phyloP scores from a whole-genome alignment of 352 stramenopile genomes.

The Phytophthora meadii region DNA sequence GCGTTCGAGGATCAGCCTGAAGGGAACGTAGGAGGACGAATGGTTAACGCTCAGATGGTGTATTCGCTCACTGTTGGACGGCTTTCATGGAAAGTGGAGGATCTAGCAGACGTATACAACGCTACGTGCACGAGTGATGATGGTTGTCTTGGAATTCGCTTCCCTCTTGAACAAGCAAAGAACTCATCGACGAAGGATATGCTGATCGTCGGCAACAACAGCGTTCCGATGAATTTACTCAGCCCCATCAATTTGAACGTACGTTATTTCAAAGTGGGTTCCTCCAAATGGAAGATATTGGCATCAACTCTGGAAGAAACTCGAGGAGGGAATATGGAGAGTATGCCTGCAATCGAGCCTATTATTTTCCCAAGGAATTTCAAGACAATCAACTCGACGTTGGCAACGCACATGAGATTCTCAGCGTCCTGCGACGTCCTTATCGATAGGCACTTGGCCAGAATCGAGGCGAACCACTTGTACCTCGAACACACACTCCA shows the following conservation, averaged over 20 bases:
- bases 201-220: conserved; percentile 6
- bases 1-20: conserved; percentile 5
- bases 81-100: conserved; percentile 20
- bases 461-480: conserved; percentile 12
- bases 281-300: conserved; percentile 10
- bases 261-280: conserved; percentile 1
- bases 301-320: conserved; percentile 15
- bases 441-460: conserved; percentile 7
- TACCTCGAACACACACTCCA: conserved; percentile 52
- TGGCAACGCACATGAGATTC: conserved; percentile 8
- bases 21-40: background rate
- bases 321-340: conserved; percentile 5
- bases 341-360: background rate
- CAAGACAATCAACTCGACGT: conserved; percentile 14
- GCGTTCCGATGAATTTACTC: conserved; percentile 6
- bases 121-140: conserved; percentile 1
- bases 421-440: conserved; percentile 3
- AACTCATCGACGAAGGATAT: conserved; percentile 2
- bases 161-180: conserved; percentile 1
- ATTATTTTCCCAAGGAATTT: conserved; percentile 17
- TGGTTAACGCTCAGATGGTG: conserved; percentile 18
- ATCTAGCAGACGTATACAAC: conserved; percentile 12
- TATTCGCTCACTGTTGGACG: conserved; percentile 34
- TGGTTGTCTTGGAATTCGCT: conserved; percentile 8
- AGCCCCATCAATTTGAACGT: conserved; percentile 21